Evolutionary conservation across 345 rosid species (phyloP).

Genomic region (Gossypium herbaceum): DNA sequence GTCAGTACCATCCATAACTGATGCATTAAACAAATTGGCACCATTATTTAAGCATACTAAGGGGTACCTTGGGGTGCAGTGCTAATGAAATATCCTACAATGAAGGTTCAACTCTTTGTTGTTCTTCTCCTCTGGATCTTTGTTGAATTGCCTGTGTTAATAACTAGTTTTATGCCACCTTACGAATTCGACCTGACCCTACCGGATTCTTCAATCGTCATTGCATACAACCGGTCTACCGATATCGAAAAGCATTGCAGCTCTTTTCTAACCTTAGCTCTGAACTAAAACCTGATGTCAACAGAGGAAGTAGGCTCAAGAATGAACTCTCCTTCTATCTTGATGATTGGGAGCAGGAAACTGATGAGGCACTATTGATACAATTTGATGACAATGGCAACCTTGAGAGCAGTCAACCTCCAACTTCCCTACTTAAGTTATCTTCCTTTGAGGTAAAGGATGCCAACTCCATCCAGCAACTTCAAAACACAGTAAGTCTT

Average conservation of each 20-base stretch:
- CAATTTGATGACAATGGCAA: neutral
- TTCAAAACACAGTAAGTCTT: constrained; percentile 3
- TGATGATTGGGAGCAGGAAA: constrained; percentile 7
- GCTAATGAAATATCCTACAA: neutral
- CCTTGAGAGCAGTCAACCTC: neutral
- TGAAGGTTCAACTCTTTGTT: constrained; percentile 3
- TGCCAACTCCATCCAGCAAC: neutral
- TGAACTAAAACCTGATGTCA: neutral
- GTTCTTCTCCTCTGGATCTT: neutral
- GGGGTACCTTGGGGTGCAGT: neutral
- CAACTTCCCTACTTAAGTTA: neutral
- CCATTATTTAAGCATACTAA: neutral
- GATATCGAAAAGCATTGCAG: neutral
- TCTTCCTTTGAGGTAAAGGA: constrained; percentile 1
- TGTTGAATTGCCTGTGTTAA: neutral
- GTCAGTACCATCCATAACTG: neutral
- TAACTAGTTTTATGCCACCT: neutral
- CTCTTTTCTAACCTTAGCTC: neutral
- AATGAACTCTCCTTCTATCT: constrained; percentile 11
- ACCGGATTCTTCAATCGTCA: neutral
- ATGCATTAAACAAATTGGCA: neutral
- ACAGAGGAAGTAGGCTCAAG: constrained; percentile 1
- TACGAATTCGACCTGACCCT: neutral
- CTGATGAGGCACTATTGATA: neutral
- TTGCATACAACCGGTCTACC: neutral